Evolutionary conservation across 2,329 filamentous ascomycete species (phyloP).

Genomic region (Sporothrix globosa): DNA sequence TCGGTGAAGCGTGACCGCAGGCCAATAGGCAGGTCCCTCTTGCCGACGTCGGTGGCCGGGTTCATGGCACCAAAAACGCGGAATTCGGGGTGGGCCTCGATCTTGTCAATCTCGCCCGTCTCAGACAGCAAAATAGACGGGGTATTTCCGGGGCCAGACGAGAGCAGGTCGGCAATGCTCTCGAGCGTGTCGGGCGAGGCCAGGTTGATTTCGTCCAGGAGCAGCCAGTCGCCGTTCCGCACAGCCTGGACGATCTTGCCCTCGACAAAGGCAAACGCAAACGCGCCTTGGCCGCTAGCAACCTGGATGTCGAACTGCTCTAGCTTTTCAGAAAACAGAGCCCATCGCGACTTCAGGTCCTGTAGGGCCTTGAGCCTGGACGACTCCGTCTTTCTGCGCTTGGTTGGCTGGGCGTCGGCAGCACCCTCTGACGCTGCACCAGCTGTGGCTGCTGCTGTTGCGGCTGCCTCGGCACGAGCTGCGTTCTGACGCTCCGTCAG

Average conservation of each 20-base stretch:
- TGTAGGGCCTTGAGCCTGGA: slow-evolving; percentile 66
- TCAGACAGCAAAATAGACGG: slow-evolving; percentile 91
- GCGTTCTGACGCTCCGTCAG: slow-evolving; percentile 51
- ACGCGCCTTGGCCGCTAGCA: slow-evolving; percentile 69
- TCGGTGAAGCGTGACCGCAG: slow-evolving; percentile 93
- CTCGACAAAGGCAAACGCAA: slow-evolving; percentile 95
- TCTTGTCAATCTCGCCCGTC: slow-evolving; percentile 87
- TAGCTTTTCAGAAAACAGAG: slow-evolving; percentile 73
- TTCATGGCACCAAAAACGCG: slow-evolving; percentile 99
- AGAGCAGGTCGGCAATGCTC: slow-evolving; percentile 84
- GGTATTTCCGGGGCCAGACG: slow-evolving; percentile 67
- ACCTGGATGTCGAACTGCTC: slow-evolving; percentile 81
- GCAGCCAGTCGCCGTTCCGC: slow-evolving; percentile 93
- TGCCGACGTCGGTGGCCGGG: slow-evolving; percentile 94
- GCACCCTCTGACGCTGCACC: slow-evolving; percentile 40
- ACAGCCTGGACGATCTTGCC: slow-evolving; percentile 96
- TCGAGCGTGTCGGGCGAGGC: slow-evolving; percentile 94
- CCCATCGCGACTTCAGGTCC: slow-evolving; percentile 71
- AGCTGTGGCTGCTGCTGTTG: slow-evolving; percentile 19
- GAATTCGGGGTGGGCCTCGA: slow-evolving; percentile 88
- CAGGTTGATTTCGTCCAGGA: slow-evolving; percentile 96
- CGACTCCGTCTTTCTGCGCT: slow-evolving; percentile 65
- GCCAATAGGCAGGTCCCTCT: slow-evolving; percentile 87
- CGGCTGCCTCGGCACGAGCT: slow-evolving; percentile 5
- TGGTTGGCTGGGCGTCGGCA: slow-evolving; percentile 63